phyloP scores from a whole-genome alignment of 1,139 yeast genomes.

The Diutina ranongensis region DNA sequence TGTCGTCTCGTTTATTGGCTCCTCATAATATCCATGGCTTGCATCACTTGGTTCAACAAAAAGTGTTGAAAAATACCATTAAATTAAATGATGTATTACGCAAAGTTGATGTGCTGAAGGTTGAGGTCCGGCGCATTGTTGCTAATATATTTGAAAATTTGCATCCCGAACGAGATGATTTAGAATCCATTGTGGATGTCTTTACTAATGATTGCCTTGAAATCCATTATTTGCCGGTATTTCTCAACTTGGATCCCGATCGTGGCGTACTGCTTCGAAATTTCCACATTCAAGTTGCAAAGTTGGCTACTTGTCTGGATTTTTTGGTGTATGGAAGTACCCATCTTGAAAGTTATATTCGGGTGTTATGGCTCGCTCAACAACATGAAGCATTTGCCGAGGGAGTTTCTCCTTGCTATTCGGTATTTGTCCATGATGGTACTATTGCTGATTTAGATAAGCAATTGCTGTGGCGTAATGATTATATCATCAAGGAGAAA shows the following conservation, averaged over 20 bases:
- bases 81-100: not conserved
- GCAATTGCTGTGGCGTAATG: constrained; percentile 48
- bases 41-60: not conserved
- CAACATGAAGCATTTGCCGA: constrained; percentile 7
- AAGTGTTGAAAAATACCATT: not conserved
- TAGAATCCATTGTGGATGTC: constrained; percentile 12
- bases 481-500: constrained; percentile 63
- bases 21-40: not conserved
- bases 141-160: constrained; percentile 11
- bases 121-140: constrained; percentile 11
- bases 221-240: constrained; percentile 38
- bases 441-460: not conserved
- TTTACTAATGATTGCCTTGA: constrained; percentile 32
- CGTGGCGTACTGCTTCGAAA: constrained; percentile 62
- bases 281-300: constrained; percentile 67
- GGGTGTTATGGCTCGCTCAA: constrained; percentile 48
- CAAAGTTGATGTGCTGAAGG: not conserved
- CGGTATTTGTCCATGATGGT: not conserved
- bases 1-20: not conserved
- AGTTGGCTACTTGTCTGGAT: constrained; percentile 58
- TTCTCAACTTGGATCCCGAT: constrained; percentile 50
- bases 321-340: constrained; percentile 44
- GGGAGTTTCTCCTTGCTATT: not conserved
- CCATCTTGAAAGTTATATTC: constrained; percentile 29
- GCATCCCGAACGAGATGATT: constrained; percentile 6